These are phyloP conservation scores for Ceratocystiopsis brevicomis DNA, from an alignment of 2,329 filamentous ascomycete genomes.

Conservation along the genomic window DNA sequence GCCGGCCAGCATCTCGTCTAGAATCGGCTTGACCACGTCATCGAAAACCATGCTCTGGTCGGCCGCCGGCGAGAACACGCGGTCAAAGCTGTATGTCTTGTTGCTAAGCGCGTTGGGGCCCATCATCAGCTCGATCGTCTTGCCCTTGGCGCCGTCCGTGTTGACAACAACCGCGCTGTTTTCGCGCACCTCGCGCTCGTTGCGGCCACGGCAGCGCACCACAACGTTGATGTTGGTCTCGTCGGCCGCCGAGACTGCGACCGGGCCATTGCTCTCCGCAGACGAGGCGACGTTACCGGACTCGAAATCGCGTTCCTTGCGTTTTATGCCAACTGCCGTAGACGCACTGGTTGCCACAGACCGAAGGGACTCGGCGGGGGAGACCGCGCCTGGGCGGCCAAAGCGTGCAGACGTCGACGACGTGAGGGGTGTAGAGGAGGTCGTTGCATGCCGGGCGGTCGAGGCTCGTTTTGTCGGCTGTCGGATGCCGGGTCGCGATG, in stretches of 20 bases:
- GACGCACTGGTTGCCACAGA: slow-evolving; percentile 37
- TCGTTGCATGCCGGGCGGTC: slow-evolving; percentile 8
- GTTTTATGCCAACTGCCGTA: slow-evolving; percentile 40
- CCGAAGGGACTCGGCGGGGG: slow-evolving; percentile 51
- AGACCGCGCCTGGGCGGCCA: slow-evolving; percentile 31
- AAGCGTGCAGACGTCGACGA: slow-evolving; percentile 8
- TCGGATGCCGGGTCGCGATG: slow-evolving; percentile 14
- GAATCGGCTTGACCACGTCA: slow-evolving; percentile 79
- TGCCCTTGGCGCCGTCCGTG: slow-evolving; percentile 76
- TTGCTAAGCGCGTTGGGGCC: slow-evolving; percentile 83
- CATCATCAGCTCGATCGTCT: slow-evolving; percentile 72
- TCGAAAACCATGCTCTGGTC: slow-evolving; percentile 91
- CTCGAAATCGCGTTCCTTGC: slow-evolving; percentile 75
- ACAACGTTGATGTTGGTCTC: slow-evolving; percentile 98
- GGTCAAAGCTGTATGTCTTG: slow-evolving; percentile 93
- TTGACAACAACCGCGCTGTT: slow-evolving; percentile 86
- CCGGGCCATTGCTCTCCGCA: slow-evolving; percentile 26
- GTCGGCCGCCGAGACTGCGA: slow-evolving; percentile 28
- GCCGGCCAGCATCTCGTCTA: slow-evolving; percentile 88
- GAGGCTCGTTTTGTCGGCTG: slow-evolving; percentile 10
- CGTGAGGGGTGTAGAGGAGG: slow-evolving; percentile 1
- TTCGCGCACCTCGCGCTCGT: slow-evolving; percentile 78
- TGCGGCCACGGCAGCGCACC: slow-evolving; percentile 81
- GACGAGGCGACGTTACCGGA: slow-evolving; percentile 1
- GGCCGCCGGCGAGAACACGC: slow-evolving; percentile 86